Evolutionary conservation across 2,329 filamentous ascomycete genomes (phyloP), one percentile per base, ranked within the genome.

Genomic region (Apiospora hydei): DNA sequence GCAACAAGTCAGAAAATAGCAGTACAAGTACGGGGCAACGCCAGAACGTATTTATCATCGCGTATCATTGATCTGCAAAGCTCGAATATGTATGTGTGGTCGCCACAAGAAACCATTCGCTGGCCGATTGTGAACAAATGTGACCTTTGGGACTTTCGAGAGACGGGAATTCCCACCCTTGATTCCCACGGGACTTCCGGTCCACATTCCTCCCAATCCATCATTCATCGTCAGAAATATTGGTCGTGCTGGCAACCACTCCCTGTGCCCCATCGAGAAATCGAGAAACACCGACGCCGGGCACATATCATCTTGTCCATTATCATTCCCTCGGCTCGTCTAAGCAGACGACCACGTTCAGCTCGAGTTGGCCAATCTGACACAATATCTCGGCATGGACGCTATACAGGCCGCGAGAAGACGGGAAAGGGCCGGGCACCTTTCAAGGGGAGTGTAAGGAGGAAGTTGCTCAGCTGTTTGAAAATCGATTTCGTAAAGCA

Each of bases 191-290:
- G 68, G 46, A 51, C 47, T 51, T 53, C 47, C 26, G 38, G 68
- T 53, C 46, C 68, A 69, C 44, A 49, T 49, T 69, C 34, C 51
- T 41, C 68, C 26, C 34, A 34, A 41, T 51, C 68, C 30, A 57
- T 69, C 68, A 53, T 69, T 69, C 68, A 69, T 69, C 68, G 49
- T 57, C 68, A 57, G 68, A 51, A 43, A 41, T 43, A 26, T 47
- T 41, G 30, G 68, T 26, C 66, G n/a, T 47, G 44, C 49, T 34
- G 43, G 47, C 21, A 69, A 69, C 46, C n/a, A n/a, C 18, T 47
- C 18, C 66, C 66, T 47, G 41, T 26, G 18, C 66, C 66, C 13
- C 41, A 14, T 68, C 13, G n/a, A 30, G n/a, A 44, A 43, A 14
- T 68, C 13, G n/a, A 47, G n/a, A 44, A 43, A 30, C n/a, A 34